phyloP scores from a whole-genome alignment of 495 filamentous ascomycete species.

The Podospora pseudocomata region DNA sequence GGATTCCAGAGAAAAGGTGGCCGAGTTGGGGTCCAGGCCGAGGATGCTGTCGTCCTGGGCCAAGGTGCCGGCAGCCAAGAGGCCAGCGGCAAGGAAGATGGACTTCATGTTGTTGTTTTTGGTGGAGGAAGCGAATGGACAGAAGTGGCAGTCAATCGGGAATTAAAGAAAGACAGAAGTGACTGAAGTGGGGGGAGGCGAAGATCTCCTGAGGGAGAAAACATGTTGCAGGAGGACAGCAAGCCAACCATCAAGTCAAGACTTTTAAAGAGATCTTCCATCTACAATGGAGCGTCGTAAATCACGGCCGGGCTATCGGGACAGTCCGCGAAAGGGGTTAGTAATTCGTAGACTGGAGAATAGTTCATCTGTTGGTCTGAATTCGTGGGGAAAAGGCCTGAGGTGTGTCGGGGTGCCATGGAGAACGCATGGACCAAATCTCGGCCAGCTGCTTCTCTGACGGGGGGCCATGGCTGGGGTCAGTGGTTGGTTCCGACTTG shows the following conservation, averaged over 20 bases:
- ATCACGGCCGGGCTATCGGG: background rate
- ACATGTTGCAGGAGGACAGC: background rate
- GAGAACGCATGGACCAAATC: background rate
- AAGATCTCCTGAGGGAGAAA: slow-evolving; percentile 5
- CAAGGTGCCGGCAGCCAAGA: slow-evolving; percentile 20
- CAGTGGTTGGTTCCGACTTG: background rate
- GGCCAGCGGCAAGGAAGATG: slow-evolving; percentile 17
- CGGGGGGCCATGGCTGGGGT: background rate
- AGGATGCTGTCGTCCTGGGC: slow-evolving; percentile 3
- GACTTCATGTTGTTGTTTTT: slow-evolving; percentile 23
- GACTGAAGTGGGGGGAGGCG: background rate
- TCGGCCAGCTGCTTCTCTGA: background rate
- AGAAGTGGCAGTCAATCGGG: slow-evolving; percentile 4
- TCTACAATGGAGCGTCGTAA: background rate
- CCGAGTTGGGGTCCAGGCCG: background rate
- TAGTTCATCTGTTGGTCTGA: background rate
- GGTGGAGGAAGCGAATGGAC: background rate
- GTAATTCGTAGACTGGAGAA: background rate
- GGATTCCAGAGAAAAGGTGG: background rate
- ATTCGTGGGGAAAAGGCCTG: background rate
- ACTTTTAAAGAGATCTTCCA: background rate
- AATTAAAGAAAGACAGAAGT: background rate
- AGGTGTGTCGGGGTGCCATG: background rate
- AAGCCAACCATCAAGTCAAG: background rate
- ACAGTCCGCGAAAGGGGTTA: background rate